Conservation (phyloP, 768 basidiomycete genomes). For the Russula ochroleuca region DNA sequence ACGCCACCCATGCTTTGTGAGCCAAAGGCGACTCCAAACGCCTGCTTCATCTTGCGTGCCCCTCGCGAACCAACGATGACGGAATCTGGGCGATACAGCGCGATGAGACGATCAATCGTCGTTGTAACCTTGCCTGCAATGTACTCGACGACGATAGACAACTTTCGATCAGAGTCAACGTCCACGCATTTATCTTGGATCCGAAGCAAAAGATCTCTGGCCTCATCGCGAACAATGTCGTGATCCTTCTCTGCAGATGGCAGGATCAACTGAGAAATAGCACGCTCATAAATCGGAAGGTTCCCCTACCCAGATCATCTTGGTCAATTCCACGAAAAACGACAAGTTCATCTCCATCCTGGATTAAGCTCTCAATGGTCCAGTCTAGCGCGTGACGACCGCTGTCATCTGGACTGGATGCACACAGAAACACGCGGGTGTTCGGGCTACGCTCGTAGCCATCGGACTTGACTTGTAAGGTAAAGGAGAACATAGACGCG, state of each 20-base stretch:
- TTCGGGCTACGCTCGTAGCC: constrained; percentile 70
- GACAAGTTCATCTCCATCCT: constrained; percentile 89
- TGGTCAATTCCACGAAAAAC: constrained; percentile 88
- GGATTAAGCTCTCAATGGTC: constrained; percentile 78
- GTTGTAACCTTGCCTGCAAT: constrained; percentile 88
- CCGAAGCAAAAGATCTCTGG: constrained; percentile 69
- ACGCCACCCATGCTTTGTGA: constrained; percentile 60
- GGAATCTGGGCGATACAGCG: constrained; percentile 86
- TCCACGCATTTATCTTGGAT: constrained; percentile 81
- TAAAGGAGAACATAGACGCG: constrained; percentile 84
- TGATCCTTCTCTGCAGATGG: constrained; percentile 62
- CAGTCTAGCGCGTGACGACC: constrained; percentile 88
- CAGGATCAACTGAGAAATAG: not conserved
- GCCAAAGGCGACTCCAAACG: constrained; percentile 48
- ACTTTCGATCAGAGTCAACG: constrained; percentile 73
- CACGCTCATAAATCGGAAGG: not conserved
- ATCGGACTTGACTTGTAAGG: constrained; percentile 77
- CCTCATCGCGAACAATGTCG: constrained; percentile 75
- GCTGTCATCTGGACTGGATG: constrained; percentile 83
- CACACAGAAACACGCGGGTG: constrained; percentile 87
- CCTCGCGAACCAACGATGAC: constrained; percentile 92
- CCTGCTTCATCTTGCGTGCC: constrained; percentile 49
- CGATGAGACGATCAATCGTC: constrained; percentile 88
- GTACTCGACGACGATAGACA: constrained; percentile 90
- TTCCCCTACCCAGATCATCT: constrained; percentile 66